Base-by-base conservation (phyloP, 2,329 filamentous ascomycete species). In the Trichoderma atrobrunneum region DNA sequence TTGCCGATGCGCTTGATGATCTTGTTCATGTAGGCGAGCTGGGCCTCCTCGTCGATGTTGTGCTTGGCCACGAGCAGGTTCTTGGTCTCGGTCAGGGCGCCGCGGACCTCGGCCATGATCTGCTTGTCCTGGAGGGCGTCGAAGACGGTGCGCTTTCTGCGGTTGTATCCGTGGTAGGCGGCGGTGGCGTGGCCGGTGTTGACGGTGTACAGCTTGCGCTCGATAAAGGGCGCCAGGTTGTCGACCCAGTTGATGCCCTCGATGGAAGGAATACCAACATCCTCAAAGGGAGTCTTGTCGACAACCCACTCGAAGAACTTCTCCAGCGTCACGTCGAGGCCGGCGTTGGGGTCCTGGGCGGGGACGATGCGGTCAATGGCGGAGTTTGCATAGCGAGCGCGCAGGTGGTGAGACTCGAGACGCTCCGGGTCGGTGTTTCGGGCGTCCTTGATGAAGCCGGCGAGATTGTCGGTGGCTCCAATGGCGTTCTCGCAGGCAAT, bases 271-370 rank as follows among this genome's bases (percentile, higher is more conserved):
- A 82, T 80, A 36, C 82, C 82, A 74, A 88, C 85, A 74, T 91
- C 89, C 75, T 91, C 87, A 83, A 98, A 98, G 2, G 95, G 95
- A 59, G 90, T 92, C 81, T 90, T 86, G 80, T 99, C 96, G 66
- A 99, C 95, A 51, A 96, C 95, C 96, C 96, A 99, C 86, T 99
- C 96, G 85, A 93, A 98, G 87, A 98, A 99, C 85, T 96, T 96
- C 88, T 99, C 96, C 62, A 99, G 94, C 79, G 92, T 95, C 76
- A 99, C 96, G 79, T 98, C 91, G 59, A 99, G 88, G 71, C 94
- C 94, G 28, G 91, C 89, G 77, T 93, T 85, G 65, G 89, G 84
- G 73, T 94, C 91, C 84, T 98, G 96, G 57, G 94, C 93, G 16
- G 96, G 96, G 28, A 98, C 96, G 80, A 99, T 99, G 74, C 96